A percentile compares a stretch with the other conserved stretches of the same genome.
Evolutionary conservation across 257 asterid species (phyloP).

Genomic region (Anisodus acutangulus): DNA sequence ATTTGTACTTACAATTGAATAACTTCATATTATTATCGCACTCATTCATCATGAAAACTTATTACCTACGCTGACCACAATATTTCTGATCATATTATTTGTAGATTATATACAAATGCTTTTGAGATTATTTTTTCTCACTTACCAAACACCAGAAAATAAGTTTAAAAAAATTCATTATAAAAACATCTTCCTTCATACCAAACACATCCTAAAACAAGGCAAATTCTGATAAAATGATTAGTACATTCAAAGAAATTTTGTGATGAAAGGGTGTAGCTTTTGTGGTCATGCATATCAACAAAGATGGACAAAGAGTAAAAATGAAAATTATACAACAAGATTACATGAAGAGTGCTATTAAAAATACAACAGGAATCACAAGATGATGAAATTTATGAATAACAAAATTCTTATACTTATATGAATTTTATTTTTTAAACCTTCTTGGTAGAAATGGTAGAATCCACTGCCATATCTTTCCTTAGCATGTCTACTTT

Average conservation of each 20-base stretch:
- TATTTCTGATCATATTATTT: no score
- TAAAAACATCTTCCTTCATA: no score
- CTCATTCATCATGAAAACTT: no score
- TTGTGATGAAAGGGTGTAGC: background rate
- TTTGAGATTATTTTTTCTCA: no score
- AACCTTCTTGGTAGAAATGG: background rate
- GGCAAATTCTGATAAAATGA: no score
- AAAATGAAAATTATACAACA: background rate
- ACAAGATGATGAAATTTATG: background rate
- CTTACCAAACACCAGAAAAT: no score
- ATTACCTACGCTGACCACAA: no score
- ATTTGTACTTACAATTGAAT: background rate
- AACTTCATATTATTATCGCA: no score
- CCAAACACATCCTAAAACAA: no score
- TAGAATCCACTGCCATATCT: background rate
- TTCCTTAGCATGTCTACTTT: background rate
- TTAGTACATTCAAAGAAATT: background rate
- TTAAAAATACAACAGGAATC: background rate
- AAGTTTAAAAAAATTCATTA: no score
- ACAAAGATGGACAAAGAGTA: background rate
- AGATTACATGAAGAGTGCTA: background rate
- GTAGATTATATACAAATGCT: no score
- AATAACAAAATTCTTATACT: background rate
- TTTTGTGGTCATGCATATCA: background rate
- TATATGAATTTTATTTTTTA: background rate